Evolutionary conservation across 371 early-diverging fungal species (phyloP).

Genomic region (Syncephalastrum contaminatum): DNA sequence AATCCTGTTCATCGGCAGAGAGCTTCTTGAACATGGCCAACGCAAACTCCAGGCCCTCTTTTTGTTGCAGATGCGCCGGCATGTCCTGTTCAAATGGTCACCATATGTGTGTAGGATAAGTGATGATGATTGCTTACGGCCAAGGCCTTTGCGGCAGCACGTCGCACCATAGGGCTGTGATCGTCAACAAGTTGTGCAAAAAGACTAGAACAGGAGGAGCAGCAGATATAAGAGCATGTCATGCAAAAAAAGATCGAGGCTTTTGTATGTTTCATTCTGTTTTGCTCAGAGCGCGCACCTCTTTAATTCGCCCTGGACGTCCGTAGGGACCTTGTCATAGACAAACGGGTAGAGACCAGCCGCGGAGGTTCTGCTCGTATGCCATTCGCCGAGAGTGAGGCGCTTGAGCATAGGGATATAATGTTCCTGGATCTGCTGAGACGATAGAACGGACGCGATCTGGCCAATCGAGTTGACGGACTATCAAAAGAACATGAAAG

Average conservation of each 20-base stretch:
- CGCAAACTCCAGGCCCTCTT: no score
- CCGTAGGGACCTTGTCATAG: conserved; percentile 69
- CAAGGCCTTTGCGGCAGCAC: conserved; percentile 90
- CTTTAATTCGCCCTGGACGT: conserved; percentile 84
- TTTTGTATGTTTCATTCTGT: conserved; percentile 9
- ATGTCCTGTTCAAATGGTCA: no score
- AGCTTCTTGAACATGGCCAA: conserved; percentile 77
- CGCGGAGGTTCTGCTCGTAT: conserved; percentile 91
- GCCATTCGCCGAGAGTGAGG: conserved; percentile 92
- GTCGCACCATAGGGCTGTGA: conserved; percentile 97
- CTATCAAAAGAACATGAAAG: conserved; percentile 16
- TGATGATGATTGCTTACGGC: conserved; percentile 44
- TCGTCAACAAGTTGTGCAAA: conserved; percentile 81
- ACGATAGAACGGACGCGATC: conserved; percentile 67
- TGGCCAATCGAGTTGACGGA: conserved; percentile 93
- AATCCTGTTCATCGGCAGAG: conserved; percentile 91
- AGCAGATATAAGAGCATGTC: background rate
- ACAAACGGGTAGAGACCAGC: conserved; percentile 86
- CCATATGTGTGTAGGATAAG: no score
- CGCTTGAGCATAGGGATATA: conserved; percentile 89
- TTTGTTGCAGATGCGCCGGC: no score
- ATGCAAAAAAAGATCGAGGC: background rate
- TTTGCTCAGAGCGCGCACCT: conserved; percentile 34
- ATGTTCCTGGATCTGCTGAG: conserved; percentile 79
- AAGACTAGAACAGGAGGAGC: conserved; percentile 27